These are phyloP conservation scores for Lentinus tigrinus DNA, from an alignment of 768 basidiomycete species.

Conservation along the genomic window DNA sequence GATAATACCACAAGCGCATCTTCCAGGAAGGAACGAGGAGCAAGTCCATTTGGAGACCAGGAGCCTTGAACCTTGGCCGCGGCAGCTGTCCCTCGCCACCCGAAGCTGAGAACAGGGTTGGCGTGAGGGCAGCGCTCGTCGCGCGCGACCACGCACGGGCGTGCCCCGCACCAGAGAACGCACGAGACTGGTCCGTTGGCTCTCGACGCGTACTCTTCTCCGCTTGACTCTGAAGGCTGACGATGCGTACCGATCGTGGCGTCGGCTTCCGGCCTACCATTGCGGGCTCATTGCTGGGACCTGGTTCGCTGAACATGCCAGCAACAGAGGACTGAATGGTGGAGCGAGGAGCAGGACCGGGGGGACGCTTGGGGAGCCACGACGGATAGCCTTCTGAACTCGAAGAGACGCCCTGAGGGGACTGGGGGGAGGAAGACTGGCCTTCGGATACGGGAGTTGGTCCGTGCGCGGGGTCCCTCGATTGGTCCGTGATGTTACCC, in stretches of 20 bases:
- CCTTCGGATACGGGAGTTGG: slow-evolving; percentile 15
- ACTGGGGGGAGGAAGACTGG: slow-evolving; percentile 24
- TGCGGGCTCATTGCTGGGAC: slow-evolving; percentile 32
- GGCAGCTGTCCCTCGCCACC: slow-evolving; percentile 29
- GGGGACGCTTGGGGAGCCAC: slow-evolving; percentile 80
- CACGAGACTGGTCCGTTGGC: slow-evolving; percentile 50
- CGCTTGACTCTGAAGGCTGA: slow-evolving; percentile 58
- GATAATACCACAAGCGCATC: slow-evolving; percentile 61
- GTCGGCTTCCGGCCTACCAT: slow-evolving; percentile 73
- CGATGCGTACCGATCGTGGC: slow-evolving; percentile 79
- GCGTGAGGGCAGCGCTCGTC: slow-evolving; percentile 43
- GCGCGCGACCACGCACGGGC: slow-evolving; percentile 61
- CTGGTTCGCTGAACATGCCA: slow-evolving; percentile 32
- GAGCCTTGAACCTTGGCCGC: slow-evolving; percentile 67
- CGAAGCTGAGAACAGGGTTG: slow-evolving; percentile 42
- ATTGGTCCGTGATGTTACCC: slow-evolving; percentile 8
- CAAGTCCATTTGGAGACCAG: slow-evolving; percentile 65
- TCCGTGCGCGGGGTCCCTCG: slow-evolving; percentile 13
- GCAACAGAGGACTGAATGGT: slow-evolving; percentile 61
- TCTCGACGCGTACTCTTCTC: slow-evolving; percentile 43
- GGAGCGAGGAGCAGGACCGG: slow-evolving; percentile 71
- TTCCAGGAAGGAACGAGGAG: slow-evolving; percentile 57
- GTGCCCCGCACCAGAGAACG: slow-evolving; percentile 30
- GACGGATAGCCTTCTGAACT: slow-evolving; percentile 73
- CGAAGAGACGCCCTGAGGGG: slow-evolving; percentile 26